Percentiles rank a stretch among this genome's conserved stretches.
phyloP scores from a whole-genome alignment of 768 basidiomycete genomes.

The Rhodotorula graminis region DNA sequence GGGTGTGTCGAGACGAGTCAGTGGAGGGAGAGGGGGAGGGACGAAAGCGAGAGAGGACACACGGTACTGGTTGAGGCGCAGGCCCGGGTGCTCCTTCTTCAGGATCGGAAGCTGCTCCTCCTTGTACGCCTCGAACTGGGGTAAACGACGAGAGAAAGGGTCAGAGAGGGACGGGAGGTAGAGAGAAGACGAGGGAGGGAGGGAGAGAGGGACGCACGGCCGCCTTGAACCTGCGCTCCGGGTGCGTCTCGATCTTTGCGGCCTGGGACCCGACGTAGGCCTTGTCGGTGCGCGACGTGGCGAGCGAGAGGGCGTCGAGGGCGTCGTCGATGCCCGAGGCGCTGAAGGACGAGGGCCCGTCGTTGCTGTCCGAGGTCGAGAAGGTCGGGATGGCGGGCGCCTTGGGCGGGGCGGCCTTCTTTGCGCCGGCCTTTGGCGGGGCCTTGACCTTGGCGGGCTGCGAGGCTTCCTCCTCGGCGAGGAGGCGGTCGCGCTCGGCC shows the following conservation, averaged over 20 bases:
- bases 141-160: too few species aligned
- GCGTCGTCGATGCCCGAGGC: slow-evolving; percentile 41
- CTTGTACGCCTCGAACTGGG: slow-evolving; percentile 48
- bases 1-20: too few species aligned
- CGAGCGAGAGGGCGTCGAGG: slow-evolving; percentile 50
- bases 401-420: slow-evolving; percentile 36
- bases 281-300: slow-evolving; percentile 49
- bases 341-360: slow-evolving; percentile 6
- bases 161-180: background rate
- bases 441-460: slow-evolving; percentile 38
- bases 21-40: background rate
- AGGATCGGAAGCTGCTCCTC: slow-evolving; percentile 48
- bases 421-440: slow-evolving; percentile 36
- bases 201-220: slow-evolving; percentile 35
- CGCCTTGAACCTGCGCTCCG: slow-evolving; percentile 51
- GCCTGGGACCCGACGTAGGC: slow-evolving; percentile 46
- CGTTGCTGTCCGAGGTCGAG: slow-evolving; percentile 3
- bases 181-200: background rate
- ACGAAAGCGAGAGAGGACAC: background rate
- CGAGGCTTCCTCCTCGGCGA: slow-evolving; percentile 42
- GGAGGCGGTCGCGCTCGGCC: slow-evolving; percentile 39
- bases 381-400: slow-evolving; percentile 40
- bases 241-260: slow-evolving; percentile 37
- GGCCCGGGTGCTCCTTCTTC: slow-evolving; percentile 50
- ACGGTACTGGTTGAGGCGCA: slow-evolving; percentile 49